phyloP scores from a whole-genome alignment of 2,329 filamentous ascomycete genomes.

The Aspergillus tanneri region DNA sequence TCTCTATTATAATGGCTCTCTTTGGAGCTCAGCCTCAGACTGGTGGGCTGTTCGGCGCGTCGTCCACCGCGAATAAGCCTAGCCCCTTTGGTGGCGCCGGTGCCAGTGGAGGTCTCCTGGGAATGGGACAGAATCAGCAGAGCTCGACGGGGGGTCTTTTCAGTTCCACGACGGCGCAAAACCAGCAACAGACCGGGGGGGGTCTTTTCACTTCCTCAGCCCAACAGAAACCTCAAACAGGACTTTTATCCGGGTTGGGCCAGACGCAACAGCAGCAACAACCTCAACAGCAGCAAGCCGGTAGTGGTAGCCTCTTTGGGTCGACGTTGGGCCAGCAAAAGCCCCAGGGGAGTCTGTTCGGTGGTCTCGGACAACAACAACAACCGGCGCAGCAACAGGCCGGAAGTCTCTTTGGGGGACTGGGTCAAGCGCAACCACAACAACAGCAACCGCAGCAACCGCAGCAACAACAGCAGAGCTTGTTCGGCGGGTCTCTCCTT shows the following conservation, averaged over 20 bases:
- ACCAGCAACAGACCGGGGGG: conserved; percentile 32
- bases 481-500: conserved; percentile 31
- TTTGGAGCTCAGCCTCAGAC: conserved; percentile 34
- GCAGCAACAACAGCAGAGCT: conserved; percentile 37
- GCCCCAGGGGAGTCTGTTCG: conserved; percentile 29
- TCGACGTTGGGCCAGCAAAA: conserved; percentile 27
- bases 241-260: conserved; percentile 27
- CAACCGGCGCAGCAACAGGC: conserved; percentile 23
- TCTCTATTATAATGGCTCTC: conserved; percentile 37
- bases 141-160: conserved; percentile 24
- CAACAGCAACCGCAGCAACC: conserved; percentile 35
- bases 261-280: conserved; percentile 26
- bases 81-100: conserved; percentile 39
- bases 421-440: conserved; percentile 12
- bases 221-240: conserved; percentile 27
- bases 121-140: conserved; percentile 26
- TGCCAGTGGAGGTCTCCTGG: conserved; percentile 17
- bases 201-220: conserved; percentile 38
- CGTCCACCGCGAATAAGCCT: conserved; percentile 34
- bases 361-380: conserved; percentile 26
- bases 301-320: conserved; percentile 27
- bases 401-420: conserved; percentile 29
- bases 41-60: conserved; percentile 33
- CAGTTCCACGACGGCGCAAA: conserved; percentile 21
- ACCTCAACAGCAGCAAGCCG: conserved; percentile 19